Percentiles rank a stretch among this genome's conserved stretches.
phyloP scores from a whole-genome alignment of 192 early-diverging fungal species.

The Funneliformis geosporum region DNA sequence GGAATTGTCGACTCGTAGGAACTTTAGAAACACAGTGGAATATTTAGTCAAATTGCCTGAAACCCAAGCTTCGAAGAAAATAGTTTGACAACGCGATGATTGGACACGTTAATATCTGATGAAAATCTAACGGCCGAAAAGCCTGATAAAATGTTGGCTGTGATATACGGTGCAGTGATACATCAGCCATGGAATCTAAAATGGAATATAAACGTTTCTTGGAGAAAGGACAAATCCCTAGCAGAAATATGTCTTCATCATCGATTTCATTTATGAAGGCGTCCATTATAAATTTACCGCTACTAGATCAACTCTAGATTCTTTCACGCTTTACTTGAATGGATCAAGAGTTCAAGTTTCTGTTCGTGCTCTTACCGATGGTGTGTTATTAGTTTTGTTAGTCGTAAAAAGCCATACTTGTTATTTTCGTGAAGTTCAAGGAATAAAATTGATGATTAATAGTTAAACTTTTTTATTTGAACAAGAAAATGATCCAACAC shows the following conservation, averaged over 20 bases:
- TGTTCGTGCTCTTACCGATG: conserved; percentile 87
- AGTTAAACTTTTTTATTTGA: conserved; percentile 91
- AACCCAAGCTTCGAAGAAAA: conserved; percentile 88
- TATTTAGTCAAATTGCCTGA: conserved; percentile 94
- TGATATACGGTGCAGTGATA: conserved; percentile 90
- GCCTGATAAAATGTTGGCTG: conserved; percentile 85
- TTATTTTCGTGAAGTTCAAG: conserved; percentile 84
- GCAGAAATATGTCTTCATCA: conserved; percentile 67
- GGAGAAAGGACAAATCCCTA: conserved; percentile 92
- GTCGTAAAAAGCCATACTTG: conserved; percentile 91
- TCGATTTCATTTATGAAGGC: conserved; percentile 93
- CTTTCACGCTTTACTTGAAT: conserved; percentile 79
- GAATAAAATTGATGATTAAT: conserved; percentile 86
- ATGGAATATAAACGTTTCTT: conserved; percentile 79
- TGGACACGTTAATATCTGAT: conserved; percentile 89
- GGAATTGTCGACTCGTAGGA: conserved; percentile 97
- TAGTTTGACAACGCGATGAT: conserved; percentile 91
- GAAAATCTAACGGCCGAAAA: conserved; percentile 86
- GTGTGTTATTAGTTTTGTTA: conserved; percentile 86
- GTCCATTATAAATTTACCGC: conserved; percentile 90
- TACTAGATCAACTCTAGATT: conserved; percentile 77
- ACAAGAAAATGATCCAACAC: conserved; percentile 96
- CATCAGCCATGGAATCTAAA: conserved; percentile 60
- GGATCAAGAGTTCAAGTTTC: conserved; percentile 80
- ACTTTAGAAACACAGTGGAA: conserved; percentile 98